Evolutionary conservation across 345 rosid genomes (phyloP).

Genomic region (Moringa oleifera): DNA sequence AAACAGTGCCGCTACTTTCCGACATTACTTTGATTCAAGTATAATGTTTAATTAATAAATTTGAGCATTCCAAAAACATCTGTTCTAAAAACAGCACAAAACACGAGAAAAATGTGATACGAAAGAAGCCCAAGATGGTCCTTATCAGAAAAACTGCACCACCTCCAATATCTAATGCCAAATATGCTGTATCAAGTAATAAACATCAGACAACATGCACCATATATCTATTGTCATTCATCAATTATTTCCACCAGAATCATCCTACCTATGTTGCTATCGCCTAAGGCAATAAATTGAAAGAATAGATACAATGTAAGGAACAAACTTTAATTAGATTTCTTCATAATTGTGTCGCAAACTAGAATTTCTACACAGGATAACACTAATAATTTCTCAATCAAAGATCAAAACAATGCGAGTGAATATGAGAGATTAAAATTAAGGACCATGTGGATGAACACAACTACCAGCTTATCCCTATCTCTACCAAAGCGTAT

Average conservation of each 20-base stretch:
- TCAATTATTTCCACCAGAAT: not conserved
- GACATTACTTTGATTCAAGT: not conserved
- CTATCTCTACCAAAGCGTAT: no score
- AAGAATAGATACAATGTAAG: not conserved
- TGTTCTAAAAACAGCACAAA: no score
- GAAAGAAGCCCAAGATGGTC: not conserved
- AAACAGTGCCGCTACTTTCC: no score
- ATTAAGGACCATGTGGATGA: no score
- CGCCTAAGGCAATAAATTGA: not conserved
- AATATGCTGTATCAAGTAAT: no score
- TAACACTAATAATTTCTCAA: not conserved
- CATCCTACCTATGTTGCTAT: not conserved
- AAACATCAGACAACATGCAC: not conserved
- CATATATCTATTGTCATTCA: not conserved
- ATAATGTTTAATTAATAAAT: no score
- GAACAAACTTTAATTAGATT: not conserved
- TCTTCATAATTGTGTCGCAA: not conserved
- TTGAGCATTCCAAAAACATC: no score
- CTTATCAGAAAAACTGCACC: not conserved
- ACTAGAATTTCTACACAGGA: not conserved
- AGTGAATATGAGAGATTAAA: no score
- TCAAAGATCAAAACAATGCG: no score
- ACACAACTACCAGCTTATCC: no score
- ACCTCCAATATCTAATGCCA: not conserved
- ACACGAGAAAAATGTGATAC: not conserved